Evolutionary conservation across 2,329 filamentous ascomycete species (phyloP).

Genomic region (Aspergillus sp.): DNA sequence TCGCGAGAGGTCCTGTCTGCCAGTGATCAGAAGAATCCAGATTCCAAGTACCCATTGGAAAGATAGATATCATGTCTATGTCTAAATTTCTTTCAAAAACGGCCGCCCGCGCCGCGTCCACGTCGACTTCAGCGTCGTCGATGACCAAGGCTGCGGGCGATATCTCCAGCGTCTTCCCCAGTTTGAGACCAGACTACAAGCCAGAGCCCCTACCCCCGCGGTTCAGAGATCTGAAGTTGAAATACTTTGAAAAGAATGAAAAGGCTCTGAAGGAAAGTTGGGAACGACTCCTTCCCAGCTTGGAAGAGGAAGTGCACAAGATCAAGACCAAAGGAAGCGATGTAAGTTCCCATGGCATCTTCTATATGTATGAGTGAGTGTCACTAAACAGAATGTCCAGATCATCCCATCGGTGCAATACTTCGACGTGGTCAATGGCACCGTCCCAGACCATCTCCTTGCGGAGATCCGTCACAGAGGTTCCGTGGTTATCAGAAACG

Average conservation of each 20-base stretch:
- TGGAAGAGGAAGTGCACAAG: conserved; percentile 44
- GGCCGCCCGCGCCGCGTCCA: conserved; percentile 33
- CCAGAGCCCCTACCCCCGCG: conserved; percentile 45
- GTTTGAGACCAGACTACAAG: conserved; percentile 46
- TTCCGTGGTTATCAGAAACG: conserved; percentile 65
- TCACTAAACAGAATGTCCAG: conserved; percentile 23
- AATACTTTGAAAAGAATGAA: conserved; percentile 44
- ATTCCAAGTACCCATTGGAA: background rate
- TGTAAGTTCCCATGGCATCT: conserved; percentile 28
- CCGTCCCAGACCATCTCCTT: conserved; percentile 35
- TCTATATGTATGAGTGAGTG: background rate
- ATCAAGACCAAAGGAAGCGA: conserved; percentile 45
- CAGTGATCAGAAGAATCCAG: background rate
- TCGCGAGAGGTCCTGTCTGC: background rate
- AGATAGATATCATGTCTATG: conserved; percentile 27
- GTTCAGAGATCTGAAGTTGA: conserved; percentile 45
- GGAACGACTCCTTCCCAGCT: conserved; percentile 43
- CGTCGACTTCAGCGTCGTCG: conserved; percentile 32
- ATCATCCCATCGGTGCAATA: conserved; percentile 49
- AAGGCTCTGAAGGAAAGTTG: conserved; percentile 44
- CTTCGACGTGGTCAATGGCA: conserved; percentile 41
- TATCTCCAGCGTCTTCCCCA: conserved; percentile 53
- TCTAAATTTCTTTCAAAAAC: conserved; percentile 33
- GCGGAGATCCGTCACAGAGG: conserved; percentile 62
- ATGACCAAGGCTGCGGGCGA: conserved; percentile 49